A percentile compares a stretch with the other conserved stretches of the same genome.
Conservation (phyloP, 179 eudicot genomes). For the Actinidia chinensis region DNA sequence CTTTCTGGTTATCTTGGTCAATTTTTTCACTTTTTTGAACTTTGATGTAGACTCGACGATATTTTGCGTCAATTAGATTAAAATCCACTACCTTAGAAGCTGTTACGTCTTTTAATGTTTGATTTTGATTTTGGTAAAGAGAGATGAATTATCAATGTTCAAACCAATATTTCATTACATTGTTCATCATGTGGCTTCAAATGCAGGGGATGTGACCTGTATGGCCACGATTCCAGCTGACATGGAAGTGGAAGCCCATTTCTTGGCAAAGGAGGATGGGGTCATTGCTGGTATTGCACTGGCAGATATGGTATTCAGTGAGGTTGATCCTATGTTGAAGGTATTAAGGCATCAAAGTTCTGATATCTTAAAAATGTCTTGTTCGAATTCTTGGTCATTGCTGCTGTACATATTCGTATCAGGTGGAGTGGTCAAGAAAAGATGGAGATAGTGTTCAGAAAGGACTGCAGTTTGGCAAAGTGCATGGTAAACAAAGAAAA, state of each 20-base stretch:
- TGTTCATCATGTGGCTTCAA: constrained; percentile 1
- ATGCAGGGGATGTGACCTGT: constrained; percentile 85
- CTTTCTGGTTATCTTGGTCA: background rate
- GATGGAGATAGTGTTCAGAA: constrained; percentile 85
- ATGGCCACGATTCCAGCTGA: constrained; percentile 80
- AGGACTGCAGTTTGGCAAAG: constrained; percentile 86
- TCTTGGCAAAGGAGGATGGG: constrained; percentile 92
- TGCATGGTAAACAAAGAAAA: constrained; percentile 52
- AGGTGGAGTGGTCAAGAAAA: constrained; percentile 85
- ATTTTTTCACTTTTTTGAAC: background rate
- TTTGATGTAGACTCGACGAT: background rate
- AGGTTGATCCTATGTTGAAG: constrained; percentile 87
- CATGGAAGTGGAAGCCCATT: constrained; percentile 92
- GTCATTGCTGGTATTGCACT: constrained; percentile 80
- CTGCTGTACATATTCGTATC: constrained; percentile 24
- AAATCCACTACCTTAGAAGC: background rate
- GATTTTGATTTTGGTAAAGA: background rate
- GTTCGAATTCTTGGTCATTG: constrained; percentile 16
- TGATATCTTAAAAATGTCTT: background rate
- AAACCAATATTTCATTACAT: background rate
- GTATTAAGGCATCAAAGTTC: constrained; percentile 34
- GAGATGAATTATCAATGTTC: background rate
- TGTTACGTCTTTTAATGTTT: background rate
- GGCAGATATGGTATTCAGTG: constrained; percentile 82
- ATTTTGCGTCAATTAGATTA: background rate